Evolutionary conservation across 345 rosid genomes (phyloP).

Genomic region (Hibiscus mutabilis): DNA sequence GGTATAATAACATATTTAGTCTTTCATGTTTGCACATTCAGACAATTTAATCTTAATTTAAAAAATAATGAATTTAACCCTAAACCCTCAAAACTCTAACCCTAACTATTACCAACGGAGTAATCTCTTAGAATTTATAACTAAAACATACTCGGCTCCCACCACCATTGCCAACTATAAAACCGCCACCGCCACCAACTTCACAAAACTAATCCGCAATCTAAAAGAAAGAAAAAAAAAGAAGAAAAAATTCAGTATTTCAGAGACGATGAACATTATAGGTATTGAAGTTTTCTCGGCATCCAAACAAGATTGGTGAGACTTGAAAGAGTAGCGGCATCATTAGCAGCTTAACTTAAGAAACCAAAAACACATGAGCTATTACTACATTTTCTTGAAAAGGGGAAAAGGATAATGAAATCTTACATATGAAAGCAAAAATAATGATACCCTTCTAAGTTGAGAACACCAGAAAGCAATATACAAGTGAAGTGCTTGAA

Average conservation of each 20-base stretch:
- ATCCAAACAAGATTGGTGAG: background rate
- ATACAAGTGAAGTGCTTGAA: background rate
- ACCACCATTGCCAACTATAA: slow-evolving; percentile 23
- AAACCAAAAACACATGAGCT: background rate
- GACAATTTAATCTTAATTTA: too few relatives aligned
- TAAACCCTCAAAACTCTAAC: too few relatives aligned
- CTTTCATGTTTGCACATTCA: too few relatives aligned
- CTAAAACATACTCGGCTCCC: slow-evolving; percentile 28
- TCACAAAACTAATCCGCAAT: slow-evolving; percentile 22
- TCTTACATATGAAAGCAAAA: slow-evolving; percentile 9
- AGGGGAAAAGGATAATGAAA: background rate
- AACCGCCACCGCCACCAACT: slow-evolving; percentile 15
- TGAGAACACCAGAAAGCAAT: background rate
- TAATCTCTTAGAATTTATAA: slow-evolving; percentile 41
- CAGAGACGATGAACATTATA: background rate
- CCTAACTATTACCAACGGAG: slow-evolving; percentile 30
- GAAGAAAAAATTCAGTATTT: background rate
- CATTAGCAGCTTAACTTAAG: background rate
- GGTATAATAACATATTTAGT: too few relatives aligned
- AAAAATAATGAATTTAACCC: too few relatives aligned
- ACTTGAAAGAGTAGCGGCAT: background rate
- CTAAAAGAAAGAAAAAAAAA: background rate
- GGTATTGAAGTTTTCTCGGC: background rate
- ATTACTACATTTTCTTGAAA: background rate
- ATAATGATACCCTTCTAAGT: slow-evolving; percentile 1